These are phyloP conservation scores for Solanum hybrid DNA, from an alignment of 305 asterid genomes.

Conservation along the genomic window DNA sequence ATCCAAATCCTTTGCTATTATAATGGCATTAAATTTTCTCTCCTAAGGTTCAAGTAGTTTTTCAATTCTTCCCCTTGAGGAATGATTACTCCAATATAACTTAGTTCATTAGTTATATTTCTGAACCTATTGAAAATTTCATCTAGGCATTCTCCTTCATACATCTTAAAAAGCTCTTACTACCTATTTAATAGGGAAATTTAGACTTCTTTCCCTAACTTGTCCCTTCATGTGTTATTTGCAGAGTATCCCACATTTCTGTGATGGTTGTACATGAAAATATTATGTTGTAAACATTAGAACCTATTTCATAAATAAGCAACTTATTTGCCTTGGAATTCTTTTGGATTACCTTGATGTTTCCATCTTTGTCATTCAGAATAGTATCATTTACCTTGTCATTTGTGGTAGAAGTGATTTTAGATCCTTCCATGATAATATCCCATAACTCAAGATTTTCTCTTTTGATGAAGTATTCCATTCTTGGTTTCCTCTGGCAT, in stretches of 20 bases:
- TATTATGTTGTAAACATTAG: not conserved
- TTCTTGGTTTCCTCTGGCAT: not conserved
- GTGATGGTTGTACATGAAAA: not conserved
- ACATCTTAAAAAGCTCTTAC: not conserved
- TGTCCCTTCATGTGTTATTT: not conserved
- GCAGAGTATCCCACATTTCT: not conserved
- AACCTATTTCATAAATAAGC: not conserved
- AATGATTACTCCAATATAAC: not conserved
- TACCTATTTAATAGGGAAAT: not conserved
- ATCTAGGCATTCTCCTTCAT: not conserved
- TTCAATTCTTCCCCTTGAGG: not conserved
- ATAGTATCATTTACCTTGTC: not conserved
- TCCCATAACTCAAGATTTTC: not conserved
- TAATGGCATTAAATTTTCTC: not conserved
- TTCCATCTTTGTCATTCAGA: not conserved
- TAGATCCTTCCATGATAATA: not conserved
- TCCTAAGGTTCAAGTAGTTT: not conserved
- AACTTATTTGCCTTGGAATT: not conserved
- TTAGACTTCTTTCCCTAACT: not conserved
- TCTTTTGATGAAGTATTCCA: not conserved
- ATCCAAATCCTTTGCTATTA: no score
- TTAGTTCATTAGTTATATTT: not conserved
- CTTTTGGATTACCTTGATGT: not conserved
- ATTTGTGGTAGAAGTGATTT: not conserved
- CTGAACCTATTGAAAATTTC: not conserved